Base-by-base conservation (phyloP, 2,329 filamentous ascomycete genomes). In the Diaporthe citriasiana region DNA sequence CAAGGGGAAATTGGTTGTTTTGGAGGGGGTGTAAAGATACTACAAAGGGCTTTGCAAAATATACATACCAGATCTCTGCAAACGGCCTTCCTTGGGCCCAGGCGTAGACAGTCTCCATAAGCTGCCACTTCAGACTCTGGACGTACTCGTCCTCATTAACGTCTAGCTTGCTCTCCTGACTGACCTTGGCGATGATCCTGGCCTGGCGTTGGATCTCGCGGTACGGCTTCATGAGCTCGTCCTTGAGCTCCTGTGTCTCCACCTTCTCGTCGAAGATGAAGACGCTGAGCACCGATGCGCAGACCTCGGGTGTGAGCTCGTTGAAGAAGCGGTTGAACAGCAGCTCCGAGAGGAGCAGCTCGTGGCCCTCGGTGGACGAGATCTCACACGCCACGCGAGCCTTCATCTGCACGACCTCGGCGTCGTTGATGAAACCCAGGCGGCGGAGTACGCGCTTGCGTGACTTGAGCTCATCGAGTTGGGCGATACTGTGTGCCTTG, bases 301-400 rank as follows among this genome's bases (percentile, higher is more conserved):
- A 94, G 77, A 96, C 90, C 82, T 98, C 96, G 0, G 97, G 95
- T 0, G 92, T 92, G 56, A 98, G 87, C 81, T 98, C 95, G 82
- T 98, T 99, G 89, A 99, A 99, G 88, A 98, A 98, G 51, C 95
- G 91, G 83, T 98, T 97, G 84, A 99, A 98, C 0, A 99, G 89
- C 38, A 99, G 88, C 83, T 99, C 97, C 17, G 94, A 95, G 7
- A 99, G 89, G 77, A 99, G 92, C 55, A 99, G 88, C 82, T 99
- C 97, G 80, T 99, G 97, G 47, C 96, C 97, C 78, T 93, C 91
- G 2, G 90, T 93, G 0, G 96, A 98, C 76, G 95, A 98, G 77
- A 99, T 98, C 85, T 99, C 96, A 84, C 97, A 99, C 2, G 97
- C 97, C 4, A 98, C 97, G 72, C 97, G 94, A 15, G 96, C 97